Evolutionary conservation across 192 early-diverging fungal genomes (phyloP), one percentile per base, ranked within the genome.

Genomic region (Borealophlyctis nickersoniae): DNA sequence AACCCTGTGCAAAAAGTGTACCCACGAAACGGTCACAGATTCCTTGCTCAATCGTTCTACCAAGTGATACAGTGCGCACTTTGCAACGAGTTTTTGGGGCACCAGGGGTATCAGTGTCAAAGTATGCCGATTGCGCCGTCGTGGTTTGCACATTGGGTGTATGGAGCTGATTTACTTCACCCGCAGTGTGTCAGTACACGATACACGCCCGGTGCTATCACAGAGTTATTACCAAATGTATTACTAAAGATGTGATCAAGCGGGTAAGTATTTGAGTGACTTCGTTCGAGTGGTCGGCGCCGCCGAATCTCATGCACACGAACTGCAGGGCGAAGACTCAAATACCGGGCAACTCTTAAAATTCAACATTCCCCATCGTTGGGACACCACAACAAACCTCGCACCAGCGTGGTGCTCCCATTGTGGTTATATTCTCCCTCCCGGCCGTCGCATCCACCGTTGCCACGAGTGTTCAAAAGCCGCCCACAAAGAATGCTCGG

Each of bases 291-390:
- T 45, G 9, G 39, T 71, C 13, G 1, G 19, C 0, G 31, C 24
- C 24, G 14, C 11, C 1, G n/a, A 9, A 28, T 65, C 23, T 58
- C 11, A 23, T 14, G 19, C 0, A 9, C 13, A 45, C 19, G 11
- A 0, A 11, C 52, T 33, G n/a, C 57, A 79, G 72, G 86, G 81
- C 60, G 65, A 76, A 22, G 90, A 92, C 59, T 81, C 84, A 48
- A 86, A 91, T 36, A 83, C 88, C 27, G 77, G 75, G 4, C 73
- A 77, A 61, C 66, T 82, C 26, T 74, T 93, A 29, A 89, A 91
- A 39, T 94, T 95, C 77, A 86, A 87, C 30, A 98, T 98, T 74
- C 96, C 95, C 27, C 96, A 98, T 85, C 89, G 95, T 26, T 98
- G 88, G 72, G 91, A 95, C 60, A 69, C 66, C 19, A 79, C 88